Conservation (phyloP, 306 rosid genomes). For the Dalbergia oliveri region DNA sequence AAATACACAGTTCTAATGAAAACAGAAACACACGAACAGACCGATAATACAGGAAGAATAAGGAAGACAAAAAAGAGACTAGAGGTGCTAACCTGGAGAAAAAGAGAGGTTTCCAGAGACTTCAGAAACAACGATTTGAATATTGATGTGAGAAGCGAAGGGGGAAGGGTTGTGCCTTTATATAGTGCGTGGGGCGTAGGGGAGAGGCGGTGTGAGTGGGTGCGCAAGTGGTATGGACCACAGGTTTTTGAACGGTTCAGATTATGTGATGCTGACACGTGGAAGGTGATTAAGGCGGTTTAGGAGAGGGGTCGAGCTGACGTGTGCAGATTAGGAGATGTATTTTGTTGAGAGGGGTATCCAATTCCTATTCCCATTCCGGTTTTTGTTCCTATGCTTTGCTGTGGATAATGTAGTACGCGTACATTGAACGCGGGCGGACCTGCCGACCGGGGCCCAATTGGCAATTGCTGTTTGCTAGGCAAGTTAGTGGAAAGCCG, state of each 20-base stretch:
- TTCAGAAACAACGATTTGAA: not conserved
- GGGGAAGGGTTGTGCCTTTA: not conserved
- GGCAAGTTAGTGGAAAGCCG: not conserved
- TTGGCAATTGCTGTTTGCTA: not conserved
- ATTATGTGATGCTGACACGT: not conserved
- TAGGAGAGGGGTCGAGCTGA: too few relatives aligned
- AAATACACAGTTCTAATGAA: not conserved
- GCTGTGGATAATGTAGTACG: not conserved
- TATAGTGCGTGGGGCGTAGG: not conserved
- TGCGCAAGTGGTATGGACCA: constrained; percentile 16
- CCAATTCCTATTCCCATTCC: not conserved
- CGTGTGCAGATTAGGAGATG: not conserved
- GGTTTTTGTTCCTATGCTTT: not conserved
- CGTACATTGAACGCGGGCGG: not conserved
- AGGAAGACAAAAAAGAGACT: not conserved
- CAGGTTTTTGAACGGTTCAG: constrained; percentile 16
- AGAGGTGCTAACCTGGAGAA: not conserved
- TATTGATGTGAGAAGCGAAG: not conserved
- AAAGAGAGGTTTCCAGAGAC: not conserved
- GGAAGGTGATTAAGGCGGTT: not conserved
- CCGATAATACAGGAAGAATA: not conserved
- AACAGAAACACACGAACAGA: not conserved
- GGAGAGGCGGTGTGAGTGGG: constrained; percentile 14
- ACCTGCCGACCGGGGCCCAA: too few relatives aligned
- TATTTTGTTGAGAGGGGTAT: not conserved